Conservation (phyloP, 306 rosid species). For the Vachellia pachyceras region DNA sequence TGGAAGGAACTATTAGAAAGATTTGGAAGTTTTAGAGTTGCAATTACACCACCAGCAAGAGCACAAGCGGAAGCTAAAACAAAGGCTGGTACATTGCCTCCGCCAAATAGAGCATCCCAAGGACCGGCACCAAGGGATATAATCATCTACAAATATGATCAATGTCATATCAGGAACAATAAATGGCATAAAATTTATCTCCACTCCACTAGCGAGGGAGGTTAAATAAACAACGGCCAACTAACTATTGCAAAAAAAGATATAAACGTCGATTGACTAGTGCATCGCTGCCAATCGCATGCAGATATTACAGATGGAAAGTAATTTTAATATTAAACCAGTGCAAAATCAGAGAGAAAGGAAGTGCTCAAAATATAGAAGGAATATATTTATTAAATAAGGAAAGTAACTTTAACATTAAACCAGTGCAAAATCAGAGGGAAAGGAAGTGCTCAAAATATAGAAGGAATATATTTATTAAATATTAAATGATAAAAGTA, state of each 20-base stretch:
- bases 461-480: not conserved
- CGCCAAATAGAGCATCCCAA: conserved; percentile 80
- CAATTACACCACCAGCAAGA: conserved; percentile 64
- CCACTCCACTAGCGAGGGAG: not conserved
- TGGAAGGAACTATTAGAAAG: conserved; percentile 51
- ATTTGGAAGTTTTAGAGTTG: conserved; percentile 58
- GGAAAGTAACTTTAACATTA: not conserved
- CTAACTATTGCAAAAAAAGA: not conserved
- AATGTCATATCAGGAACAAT: not conserved
- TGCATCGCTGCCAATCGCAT: conserved; percentile 4
- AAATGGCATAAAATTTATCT: not conserved
- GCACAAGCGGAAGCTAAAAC: conserved; percentile 68
- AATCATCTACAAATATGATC: conserved; percentile 56
- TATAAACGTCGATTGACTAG: conserved; percentile 8
- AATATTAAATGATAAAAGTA: not conserved
- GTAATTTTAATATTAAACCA: too few species aligned
- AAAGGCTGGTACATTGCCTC: conserved; percentile 79
- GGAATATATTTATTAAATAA: too few species aligned
- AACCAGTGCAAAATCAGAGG: not conserved
- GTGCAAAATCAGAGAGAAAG: too few species aligned
- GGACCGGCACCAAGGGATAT: conserved; percentile 84
- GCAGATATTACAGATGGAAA: not conserved
- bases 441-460: not conserved
- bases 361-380: too few species aligned
- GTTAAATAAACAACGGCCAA: not conserved